Percentiles rank a stretch among this genome's conserved stretches.
These are phyloP conservation scores for Petasospora fabianii DNA, from an alignment of 1,139 yeast genomes.

Conservation along the genomic window DNA sequence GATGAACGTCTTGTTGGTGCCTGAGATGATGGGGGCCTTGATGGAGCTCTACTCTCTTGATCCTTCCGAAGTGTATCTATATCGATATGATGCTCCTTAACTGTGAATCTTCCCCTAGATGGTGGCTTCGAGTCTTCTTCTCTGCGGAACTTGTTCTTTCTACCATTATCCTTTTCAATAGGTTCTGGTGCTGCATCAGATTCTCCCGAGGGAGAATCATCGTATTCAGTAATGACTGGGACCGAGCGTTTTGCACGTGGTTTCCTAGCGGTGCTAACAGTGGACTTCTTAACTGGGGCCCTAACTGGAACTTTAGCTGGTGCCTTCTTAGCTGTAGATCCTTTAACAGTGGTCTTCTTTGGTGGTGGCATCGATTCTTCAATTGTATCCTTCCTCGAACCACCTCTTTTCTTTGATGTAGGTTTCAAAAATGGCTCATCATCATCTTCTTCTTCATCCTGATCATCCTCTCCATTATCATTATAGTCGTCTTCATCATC, in stretches of 20 bases:
- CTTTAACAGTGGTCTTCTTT: slow-evolving; percentile 5
- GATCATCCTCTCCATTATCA: slow-evolving; percentile 2
- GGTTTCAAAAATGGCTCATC: no score
- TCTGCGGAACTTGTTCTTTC: slow-evolving; percentile 19
- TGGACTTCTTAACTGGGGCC: no score
- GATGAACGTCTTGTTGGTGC: slow-evolving; percentile 45
- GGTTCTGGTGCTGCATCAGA: no score
- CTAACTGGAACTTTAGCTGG: no score
- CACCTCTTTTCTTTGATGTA: no score
- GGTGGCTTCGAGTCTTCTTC: slow-evolving; percentile 1
- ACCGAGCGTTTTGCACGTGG: no score
- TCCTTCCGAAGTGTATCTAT: slow-evolving; percentile 18
- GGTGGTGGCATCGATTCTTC: background rate
- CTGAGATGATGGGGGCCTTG: slow-evolving; percentile 17
- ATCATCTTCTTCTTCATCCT: no score
- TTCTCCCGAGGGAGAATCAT: no score
- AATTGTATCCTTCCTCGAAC: no score
- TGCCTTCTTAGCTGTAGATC: slow-evolving; percentile 3
- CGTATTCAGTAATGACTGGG: no score
- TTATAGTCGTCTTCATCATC: slow-evolving; percentile 6
- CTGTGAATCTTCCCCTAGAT: slow-evolving; percentile 5
- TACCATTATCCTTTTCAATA: no score
- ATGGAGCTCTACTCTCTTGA: slow-evolving; percentile 22
- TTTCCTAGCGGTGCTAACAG: no score
- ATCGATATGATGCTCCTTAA: slow-evolving; percentile 17